Conservation (phyloP, 805 yeast genomes). For the Candida qinlingensis region DNA sequence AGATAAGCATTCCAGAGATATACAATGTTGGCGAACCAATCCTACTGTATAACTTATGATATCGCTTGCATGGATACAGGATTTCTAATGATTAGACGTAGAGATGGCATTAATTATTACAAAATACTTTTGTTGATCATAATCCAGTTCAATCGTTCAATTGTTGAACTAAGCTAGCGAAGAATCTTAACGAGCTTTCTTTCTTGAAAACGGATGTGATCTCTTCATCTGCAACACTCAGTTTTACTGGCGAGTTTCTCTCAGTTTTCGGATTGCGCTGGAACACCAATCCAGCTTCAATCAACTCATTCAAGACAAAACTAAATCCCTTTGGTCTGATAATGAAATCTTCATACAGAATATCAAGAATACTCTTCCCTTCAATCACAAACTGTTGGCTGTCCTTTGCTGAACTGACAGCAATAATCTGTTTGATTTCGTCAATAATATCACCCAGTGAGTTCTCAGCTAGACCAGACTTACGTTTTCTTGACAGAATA, state of each 20-base stretch:
- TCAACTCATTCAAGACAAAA: slow-evolving; percentile 58
- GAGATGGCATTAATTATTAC: neutral
- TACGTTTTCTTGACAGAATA: slow-evolving; percentile 53
- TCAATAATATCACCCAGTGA: slow-evolving; percentile 73
- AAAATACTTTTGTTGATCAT: neutral
- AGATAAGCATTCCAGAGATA: slow-evolving; percentile 71
- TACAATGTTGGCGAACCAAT: slow-evolving; percentile 88
- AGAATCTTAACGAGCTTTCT: slow-evolving; percentile 39
- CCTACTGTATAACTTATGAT: slow-evolving; percentile 46
- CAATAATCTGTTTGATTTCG: slow-evolving; percentile 55
- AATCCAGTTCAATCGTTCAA: neutral
- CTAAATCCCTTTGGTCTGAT: slow-evolving; percentile 57
- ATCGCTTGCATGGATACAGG: neutral
- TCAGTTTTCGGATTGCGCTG: slow-evolving; percentile 64
- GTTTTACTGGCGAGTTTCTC: slow-evolving; percentile 54
- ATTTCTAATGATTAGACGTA: neutral
- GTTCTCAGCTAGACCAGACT: slow-evolving; percentile 68
- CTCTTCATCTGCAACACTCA: slow-evolving; percentile 70
- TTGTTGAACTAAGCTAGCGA: slow-evolving; percentile 9
- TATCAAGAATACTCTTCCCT: slow-evolving; percentile 29
- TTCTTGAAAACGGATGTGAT: slow-evolving; percentile 51
- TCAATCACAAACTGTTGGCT: slow-evolving; percentile 25
- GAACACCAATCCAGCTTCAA: slow-evolving; percentile 71
- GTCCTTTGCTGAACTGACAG: slow-evolving; percentile 30
- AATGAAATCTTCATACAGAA: slow-evolving; percentile 30